Percentiles rank a stretch among this genome's conserved stretches.
Conservation (phyloP, 345 rosid species). For the Combretum micranthum region DNA sequence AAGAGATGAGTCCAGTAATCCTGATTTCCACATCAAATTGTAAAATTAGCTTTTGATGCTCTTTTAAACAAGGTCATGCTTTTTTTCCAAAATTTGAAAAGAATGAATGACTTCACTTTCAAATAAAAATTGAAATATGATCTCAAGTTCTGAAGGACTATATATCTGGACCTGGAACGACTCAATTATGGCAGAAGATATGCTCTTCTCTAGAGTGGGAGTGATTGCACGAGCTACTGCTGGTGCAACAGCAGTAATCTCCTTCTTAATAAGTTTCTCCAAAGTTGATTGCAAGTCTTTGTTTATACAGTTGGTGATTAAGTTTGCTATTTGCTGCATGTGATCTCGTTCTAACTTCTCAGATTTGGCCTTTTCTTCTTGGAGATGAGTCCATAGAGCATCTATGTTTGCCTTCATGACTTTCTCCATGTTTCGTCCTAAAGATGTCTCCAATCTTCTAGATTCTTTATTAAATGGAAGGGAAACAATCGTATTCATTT, state of each 20-base stretch:
- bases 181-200: conserved; percentile 50
- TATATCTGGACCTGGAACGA: conserved; percentile 53
- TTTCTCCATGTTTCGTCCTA: conserved; percentile 57
- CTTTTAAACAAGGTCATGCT: too few relatives aligned
- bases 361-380: conserved; percentile 51
- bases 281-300: conserved; percentile 43
- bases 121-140: background rate
- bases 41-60: too few relatives aligned
- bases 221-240: conserved; percentile 40
- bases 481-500: conserved; percentile 43
- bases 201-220: conserved; percentile 50
- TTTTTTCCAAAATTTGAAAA: too few relatives aligned
- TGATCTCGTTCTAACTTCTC: conserved; percentile 55
- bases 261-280: conserved; percentile 61
- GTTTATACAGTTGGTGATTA: conserved; percentile 40
- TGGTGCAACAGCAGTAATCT: conserved; percentile 44
- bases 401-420: conserved; percentile 52
- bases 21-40: too few relatives aligned
- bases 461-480: conserved; percentile 57
- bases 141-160: background rate
- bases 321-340: conserved; percentile 44
- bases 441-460: conserved; percentile 48
- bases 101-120: conserved; percentile 2
- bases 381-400: conserved; percentile 65
- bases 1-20: too few relatives aligned